Base-by-base conservation (phyloP, 2,329 filamentous ascomycete species). In the Diaporthe sp. region DNA sequence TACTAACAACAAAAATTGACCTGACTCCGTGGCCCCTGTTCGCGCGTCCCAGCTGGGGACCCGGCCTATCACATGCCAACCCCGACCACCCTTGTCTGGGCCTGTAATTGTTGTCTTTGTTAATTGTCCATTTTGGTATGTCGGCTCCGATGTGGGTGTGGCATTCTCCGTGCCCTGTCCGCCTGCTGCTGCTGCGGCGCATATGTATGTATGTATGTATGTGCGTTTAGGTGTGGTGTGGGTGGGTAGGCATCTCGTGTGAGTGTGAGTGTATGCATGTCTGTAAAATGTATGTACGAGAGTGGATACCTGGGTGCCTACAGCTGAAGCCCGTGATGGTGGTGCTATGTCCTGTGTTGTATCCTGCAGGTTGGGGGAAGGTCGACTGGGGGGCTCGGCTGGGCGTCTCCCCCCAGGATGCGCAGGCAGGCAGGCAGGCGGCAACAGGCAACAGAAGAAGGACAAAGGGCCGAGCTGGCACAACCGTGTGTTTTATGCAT, bases 321-420 rank as follows among this genome's bases (percentile, higher is more conserved):
- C 25, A 61, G 57, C 40, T 71, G 55, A 52, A 10, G 33, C 45
- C 30, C n/a, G 55, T 61, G 64, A 58, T 71, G 64, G 64, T 40
- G 69, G 40, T 42, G 45, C 10, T n/a, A 72, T 72, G 69, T 72
- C 57, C 69, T 45, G 57, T 45, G 38, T 72, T 52, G 69, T 72
- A 64, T 72, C 69, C 69, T 72, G 69, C 25, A 38, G 42, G 69
- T 25, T 38, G 40, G 45, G 22, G 67, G 28, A n/a, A n/a, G n/a
- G 15, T 28, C 30, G 13, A 35, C 12, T 42, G 30, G 47, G 35
- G 30, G 35, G 22, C 47, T 54, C 33, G 47, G 33, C 33, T 25
- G 33, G 64, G 42, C 61, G 45, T 35, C 28, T n/a, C n/a, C n/a
- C n/a, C n/a, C 64, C 60, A 64, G 60, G 45, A 4, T 40, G 64